Conservation (phyloP, 441 rosid species). For the Populus hybrid region DNA sequence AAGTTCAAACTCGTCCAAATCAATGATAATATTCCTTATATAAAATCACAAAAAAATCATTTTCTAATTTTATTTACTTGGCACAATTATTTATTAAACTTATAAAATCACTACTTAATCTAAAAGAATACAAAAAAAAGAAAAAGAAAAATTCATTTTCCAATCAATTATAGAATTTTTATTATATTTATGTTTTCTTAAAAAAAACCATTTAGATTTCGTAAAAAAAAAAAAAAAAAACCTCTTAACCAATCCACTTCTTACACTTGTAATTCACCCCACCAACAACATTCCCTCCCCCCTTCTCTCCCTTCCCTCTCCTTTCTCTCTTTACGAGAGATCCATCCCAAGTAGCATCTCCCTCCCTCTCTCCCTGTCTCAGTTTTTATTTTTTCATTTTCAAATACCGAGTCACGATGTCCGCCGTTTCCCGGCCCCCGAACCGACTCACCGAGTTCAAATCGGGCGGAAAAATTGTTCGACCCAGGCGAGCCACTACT, state of each 20-base stretch:
- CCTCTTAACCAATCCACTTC: neutral
- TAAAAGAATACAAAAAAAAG: too few relatives aligned
- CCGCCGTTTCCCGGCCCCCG: slow-evolving; percentile 33
- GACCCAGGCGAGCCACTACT: slow-evolving; percentile 37
- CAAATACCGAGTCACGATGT: slow-evolving; percentile 27
- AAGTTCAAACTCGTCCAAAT: neutral
- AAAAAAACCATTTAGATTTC: neutral
- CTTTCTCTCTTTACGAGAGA: neutral
- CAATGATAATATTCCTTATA: too few relatives aligned
- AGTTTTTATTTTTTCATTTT: neutral
- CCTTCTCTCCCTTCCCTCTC: neutral
- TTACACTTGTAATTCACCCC: neutral
- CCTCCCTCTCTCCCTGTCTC: neutral
- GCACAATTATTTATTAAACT: neutral
- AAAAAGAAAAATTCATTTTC: neutral
- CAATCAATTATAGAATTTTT: too few relatives aligned
- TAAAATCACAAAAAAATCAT: neutral
- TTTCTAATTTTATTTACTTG: neutral
- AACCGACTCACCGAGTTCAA: slow-evolving; percentile 27
- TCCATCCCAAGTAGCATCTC: neutral
- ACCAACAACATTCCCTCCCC: neutral
- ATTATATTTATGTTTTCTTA: neutral
- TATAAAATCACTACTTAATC: neutral
- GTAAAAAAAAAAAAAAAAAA: neutral
- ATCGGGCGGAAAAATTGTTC: slow-evolving; percentile 65